Conservation (phyloP, 139 green algal species). For the Yamagishiella unicocca region DNA sequence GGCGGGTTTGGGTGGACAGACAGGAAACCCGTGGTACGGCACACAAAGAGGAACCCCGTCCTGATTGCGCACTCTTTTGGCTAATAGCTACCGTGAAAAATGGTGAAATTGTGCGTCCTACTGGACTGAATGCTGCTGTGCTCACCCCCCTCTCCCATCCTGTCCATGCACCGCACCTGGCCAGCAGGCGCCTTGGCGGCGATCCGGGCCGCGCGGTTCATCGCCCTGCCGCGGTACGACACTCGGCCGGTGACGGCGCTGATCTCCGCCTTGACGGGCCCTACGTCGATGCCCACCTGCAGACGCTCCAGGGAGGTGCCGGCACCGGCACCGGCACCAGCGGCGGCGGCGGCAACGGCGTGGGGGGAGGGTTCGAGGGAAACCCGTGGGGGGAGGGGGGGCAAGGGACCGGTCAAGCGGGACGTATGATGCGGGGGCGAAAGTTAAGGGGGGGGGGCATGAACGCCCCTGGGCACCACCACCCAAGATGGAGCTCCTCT, state of each 20-base stretch:
- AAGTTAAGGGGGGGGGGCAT: background rate
- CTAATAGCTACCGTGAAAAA: background rate
- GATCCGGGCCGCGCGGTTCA: constrained; percentile 48
- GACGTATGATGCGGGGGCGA: background rate
- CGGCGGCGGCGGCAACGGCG: background rate
- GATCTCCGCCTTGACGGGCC: constrained; percentile 42
- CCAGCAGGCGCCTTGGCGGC: constrained; percentile 12
- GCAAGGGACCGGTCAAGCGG: background rate
- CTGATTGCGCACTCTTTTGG: background rate
- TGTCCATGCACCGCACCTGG: background rate
- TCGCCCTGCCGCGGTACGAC: constrained; percentile 34
- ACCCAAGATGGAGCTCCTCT: too few relatives aligned
- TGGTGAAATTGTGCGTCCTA: too few relatives aligned
- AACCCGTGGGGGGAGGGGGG: too few relatives aligned
- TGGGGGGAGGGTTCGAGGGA: background rate
- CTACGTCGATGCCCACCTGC: constrained; percentile 40
- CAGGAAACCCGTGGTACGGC: background rate
- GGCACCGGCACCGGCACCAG: background rate
- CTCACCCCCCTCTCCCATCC: background rate
- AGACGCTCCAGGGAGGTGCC: background rate
- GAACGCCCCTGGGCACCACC: background rate
- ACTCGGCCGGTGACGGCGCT: constrained; percentile 39
- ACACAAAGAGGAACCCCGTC: background rate
- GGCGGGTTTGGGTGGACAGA: too few relatives aligned
- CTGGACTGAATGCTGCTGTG: background rate